Base-by-base conservation (phyloP, 2,329 filamentous ascomycete species). In the Aspergillus persii region DNA sequence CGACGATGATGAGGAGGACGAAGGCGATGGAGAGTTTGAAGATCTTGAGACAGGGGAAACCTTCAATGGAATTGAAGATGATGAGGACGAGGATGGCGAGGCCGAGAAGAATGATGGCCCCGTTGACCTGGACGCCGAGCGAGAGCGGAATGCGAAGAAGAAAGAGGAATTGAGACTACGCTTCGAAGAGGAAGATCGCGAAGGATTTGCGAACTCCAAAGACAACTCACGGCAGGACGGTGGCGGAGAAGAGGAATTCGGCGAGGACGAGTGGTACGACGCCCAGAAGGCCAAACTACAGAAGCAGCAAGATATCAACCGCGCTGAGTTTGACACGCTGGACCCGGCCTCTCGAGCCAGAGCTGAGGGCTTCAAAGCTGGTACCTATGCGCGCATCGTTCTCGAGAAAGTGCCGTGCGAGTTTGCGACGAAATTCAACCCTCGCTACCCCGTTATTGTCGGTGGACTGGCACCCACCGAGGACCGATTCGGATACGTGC, bases 191-290 rank as follows among this genome's bases (percentile, higher is more conserved):
- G 95, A 99, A 80, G 95, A 99, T 72, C 86, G 91, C n/a, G 95
- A 99, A 72, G 95, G 95, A 0, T 93, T 97, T 73, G 77, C 71
- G 6, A 87, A 90, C 69, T 96, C 96, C 70, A 92, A 95, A 76
- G 96, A 96, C 71, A 88, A 90, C 30, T 86, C 88, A 53, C 89
- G 89, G 9, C 84, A 89, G 39, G 82, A 86, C 63, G 89, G 92
- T 65, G 86, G 85, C 31, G 83, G 83, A 3, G 81, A 86, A 5
- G 86, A 94, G 55, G 81, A 86, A 59, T 98, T 96, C 69, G 95
- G 93, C 54, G 95, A 99, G 76, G 95, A 99, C 72, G 91, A 99
- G 57, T 99, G 96, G 96, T 99, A 99, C 73, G 95, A 98, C 71
- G 86, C 90, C 30, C 95, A 99, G 73, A 99, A 99, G 79, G 91